Evolutionary conservation across 2,329 filamentous ascomycete species (phyloP).

Genomic region (Cladophialophora chaetospira): DNA sequence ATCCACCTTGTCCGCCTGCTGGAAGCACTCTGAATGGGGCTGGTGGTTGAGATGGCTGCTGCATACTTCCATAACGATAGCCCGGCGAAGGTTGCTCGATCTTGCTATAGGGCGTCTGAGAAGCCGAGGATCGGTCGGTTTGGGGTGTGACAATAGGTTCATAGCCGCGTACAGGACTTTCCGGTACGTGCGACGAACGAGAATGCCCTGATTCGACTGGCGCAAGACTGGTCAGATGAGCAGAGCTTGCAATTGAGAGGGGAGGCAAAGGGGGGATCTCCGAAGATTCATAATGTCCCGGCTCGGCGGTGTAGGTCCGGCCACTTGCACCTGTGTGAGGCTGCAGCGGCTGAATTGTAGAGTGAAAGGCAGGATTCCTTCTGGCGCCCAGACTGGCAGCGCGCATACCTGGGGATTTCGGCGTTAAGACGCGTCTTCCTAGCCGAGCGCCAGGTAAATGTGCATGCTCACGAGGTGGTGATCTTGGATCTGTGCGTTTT

Average conservation of each 20-base stretch:
- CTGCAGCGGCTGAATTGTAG: slow-evolving; percentile 52
- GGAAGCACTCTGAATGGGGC: slow-evolving; percentile 16
- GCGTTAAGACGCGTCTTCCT: slow-evolving; percentile 57
- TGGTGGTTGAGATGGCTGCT: slow-evolving; percentile 14
- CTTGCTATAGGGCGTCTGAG: slow-evolving; percentile 19
- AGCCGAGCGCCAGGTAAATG: slow-evolving; percentile 2
- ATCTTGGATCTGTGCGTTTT: slow-evolving; percentile 29
- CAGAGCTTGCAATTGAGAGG: slow-evolving; percentile 37
- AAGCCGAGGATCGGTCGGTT: slow-evolving; percentile 13
- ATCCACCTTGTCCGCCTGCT: slow-evolving; percentile 16
- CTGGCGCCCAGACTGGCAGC: slow-evolving; percentile 52
- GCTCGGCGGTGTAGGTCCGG: slow-evolving; percentile 48
- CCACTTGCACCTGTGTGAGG: slow-evolving; percentile 50
- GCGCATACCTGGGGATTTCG: slow-evolving; percentile 57
- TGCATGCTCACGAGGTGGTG: slow-evolving; percentile 24
- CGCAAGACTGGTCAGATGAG: slow-evolving; percentile 8
- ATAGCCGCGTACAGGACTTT: slow-evolving; percentile 16
- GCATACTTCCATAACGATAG: slow-evolving; percentile 19
- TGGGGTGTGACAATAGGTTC: slow-evolving; percentile 8
- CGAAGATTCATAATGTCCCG: slow-evolving; percentile 39
- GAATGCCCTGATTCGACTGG: slow-evolving; percentile 19
- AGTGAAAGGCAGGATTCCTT: slow-evolving; percentile 46
- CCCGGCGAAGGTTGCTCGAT: slow-evolving; percentile 22
- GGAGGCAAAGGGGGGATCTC: slow-evolving; percentile 52
- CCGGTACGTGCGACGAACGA: slow-evolving; percentile 13